Evolutionary conservation across 805 yeast species (phyloP).

Genomic region (Lipomyces oligophaga): DNA sequence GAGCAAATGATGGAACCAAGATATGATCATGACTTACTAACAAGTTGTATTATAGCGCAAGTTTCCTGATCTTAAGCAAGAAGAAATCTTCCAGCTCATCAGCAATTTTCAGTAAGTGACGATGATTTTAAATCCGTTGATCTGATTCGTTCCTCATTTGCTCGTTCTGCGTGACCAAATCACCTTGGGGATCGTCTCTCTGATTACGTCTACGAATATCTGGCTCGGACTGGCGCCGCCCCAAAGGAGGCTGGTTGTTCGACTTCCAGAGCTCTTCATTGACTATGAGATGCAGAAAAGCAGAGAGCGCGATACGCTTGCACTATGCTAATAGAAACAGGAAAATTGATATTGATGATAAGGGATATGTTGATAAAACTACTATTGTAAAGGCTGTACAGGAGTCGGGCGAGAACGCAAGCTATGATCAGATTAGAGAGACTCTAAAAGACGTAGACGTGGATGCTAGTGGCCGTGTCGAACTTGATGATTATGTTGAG

Average conservation of each 20-base stretch:
- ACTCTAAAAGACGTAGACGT: constrained; percentile 86
- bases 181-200: too few species aligned
- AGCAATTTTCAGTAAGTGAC: constrained; percentile 65
- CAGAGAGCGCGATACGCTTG: too few species aligned
- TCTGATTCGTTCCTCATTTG: background rate
- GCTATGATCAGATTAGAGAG: constrained; percentile 91
- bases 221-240: too few species aligned
- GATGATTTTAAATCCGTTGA: background rate
- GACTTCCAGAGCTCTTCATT: too few species aligned
- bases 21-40: too few species aligned
- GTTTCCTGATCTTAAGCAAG: constrained; percentile 80
- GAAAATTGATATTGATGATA: constrained; percentile 79
- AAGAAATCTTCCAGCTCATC: constrained; percentile 77
- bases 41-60: too few species aligned
- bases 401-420: constrained; percentile 62
- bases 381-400: constrained; percentile 81
- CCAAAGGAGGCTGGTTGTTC: too few species aligned
- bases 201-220: too few species aligned
- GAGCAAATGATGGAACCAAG: too few species aligned
- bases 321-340: constrained; percentile 38
- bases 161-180: background rate
- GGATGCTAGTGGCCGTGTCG: constrained; percentile 96
- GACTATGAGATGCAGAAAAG: too few species aligned
- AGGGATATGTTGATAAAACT: constrained; percentile 92
- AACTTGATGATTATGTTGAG: constrained; percentile 86